Percentiles rank a stretch among this genome's conserved stretches.
Evolutionary conservation across 1,284 basidiomycete species (phyloP).

Genomic region (Tylopilus orsonianus): DNA sequence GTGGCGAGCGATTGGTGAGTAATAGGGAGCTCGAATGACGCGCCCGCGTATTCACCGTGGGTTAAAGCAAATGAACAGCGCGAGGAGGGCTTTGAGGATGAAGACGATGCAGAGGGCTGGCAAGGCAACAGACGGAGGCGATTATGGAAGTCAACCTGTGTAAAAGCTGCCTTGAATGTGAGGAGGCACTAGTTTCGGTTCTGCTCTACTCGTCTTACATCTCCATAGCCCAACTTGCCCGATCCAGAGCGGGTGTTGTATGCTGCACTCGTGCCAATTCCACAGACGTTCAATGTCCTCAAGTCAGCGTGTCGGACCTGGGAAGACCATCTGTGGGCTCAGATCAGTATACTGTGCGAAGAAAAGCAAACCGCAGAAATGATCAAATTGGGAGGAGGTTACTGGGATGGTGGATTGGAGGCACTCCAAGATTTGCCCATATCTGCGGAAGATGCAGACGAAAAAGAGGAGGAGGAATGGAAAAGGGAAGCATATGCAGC

Average conservation of each 20-base stretch:
- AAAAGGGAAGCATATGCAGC: conserved; percentile 54
- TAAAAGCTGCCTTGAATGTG: conserved; percentile 76
- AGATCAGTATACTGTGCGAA: conserved; percentile 84
- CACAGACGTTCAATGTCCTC: conserved; percentile 74
- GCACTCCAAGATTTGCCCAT: conserved; percentile 40
- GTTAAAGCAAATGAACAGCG: conserved; percentile 47
- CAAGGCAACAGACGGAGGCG: conserved; percentile 71
- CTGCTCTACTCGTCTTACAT: conserved; percentile 8
- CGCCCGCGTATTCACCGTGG: conserved; percentile 6
- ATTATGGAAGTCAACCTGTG: conserved; percentile 86
- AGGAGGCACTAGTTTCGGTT: conserved; percentile 30
- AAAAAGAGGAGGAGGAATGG: conserved; percentile 62
- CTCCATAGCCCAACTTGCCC: conserved; percentile 60
- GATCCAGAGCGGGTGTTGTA: conserved; percentile 83
- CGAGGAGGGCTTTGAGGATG: conserved; percentile 53
- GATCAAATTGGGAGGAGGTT: conserved; percentile 51
- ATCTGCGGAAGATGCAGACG: conserved; percentile 36
- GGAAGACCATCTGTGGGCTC: conserved; percentile 96
- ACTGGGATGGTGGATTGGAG: conserved; percentile 59
- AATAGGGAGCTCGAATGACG: not conserved
- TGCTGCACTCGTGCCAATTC: conserved; percentile 81
- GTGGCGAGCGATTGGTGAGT: conserved; percentile 67
- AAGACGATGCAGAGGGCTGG: conserved; percentile 52
- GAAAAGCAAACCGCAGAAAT: conserved; percentile 70
- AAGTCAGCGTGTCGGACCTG: conserved; percentile 82